These are phyloP conservation scores for Tulasnella calospora DNA, from an alignment of 768 basidiomycete species.

Conservation along the genomic window DNA sequence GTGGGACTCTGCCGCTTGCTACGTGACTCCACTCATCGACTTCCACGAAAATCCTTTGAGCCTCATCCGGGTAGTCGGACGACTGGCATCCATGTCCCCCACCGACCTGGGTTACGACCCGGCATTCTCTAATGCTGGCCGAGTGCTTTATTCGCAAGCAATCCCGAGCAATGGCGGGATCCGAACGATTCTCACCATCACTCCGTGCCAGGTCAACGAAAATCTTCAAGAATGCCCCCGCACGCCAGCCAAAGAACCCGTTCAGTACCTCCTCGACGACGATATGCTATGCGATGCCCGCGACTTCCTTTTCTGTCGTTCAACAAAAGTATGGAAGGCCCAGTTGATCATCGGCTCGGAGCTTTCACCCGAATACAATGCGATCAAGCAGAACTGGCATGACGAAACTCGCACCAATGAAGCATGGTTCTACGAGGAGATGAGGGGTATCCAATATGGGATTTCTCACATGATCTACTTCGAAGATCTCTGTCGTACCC, in stretches of 20 bases:
- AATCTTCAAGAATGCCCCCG: neutral
- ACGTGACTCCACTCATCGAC: neutral
- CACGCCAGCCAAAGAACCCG: neutral
- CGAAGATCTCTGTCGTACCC: neutral
- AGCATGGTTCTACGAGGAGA: neutral
- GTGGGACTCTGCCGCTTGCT: neutral
- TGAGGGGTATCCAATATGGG: neutral
- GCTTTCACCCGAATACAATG: too few relatives aligned
- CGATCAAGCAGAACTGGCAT: slow-evolving; percentile 5
- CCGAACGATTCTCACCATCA: neutral
- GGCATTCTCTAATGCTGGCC: neutral
- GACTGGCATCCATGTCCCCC: neutral
- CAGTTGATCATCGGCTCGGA: neutral
- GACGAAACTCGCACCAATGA: neutral
- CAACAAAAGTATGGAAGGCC: neutral
- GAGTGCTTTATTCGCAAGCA: neutral
- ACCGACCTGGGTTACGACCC: neutral
- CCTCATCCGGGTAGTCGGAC: neutral
- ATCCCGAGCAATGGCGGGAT: neutral
- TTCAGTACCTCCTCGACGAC: neutral
- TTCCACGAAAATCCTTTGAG: neutral
- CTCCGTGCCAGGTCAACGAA: neutral
- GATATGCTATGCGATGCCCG: neutral
- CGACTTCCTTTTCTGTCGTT: neutral
- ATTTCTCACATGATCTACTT: neutral